Base-by-base conservation (phyloP, 495 filamentous ascomycete genomes). In the Hypoxylon intermedium region DNA sequence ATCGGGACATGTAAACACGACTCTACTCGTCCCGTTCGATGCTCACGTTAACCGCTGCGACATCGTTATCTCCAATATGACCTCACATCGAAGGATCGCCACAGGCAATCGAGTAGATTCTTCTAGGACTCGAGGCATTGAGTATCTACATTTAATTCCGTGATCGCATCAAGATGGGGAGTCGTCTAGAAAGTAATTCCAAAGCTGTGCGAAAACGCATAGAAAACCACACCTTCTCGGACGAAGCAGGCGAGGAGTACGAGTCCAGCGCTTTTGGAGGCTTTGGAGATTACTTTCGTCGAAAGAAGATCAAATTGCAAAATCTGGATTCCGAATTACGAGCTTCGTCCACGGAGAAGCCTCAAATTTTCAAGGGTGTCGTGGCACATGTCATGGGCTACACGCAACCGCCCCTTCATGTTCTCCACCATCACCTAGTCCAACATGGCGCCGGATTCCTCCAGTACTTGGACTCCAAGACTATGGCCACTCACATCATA, bases 231-330 rank as follows among this genome's bases (percentile, higher is more conserved):
- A 67, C 71, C 7, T 83, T 85, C 60, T 62, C 72, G 0, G 74
- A 79, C 53, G 93, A 97, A 68, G 83, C 82, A 13, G 94, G 93
- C 51, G 93, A 97, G 56, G 94, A 97, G 75, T 98, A 98, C 75
- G 87, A 86, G 53, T 83, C 80, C 1, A 97, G 92, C 31, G 84
- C 81, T 46, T 98, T 97, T 68, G 92, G 92, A 5, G 93, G 92
- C 2, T 91, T 97, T 67, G 74, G 80, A 13, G 92, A 97, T 60
- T 98, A 98, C 68, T 92, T 95, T 69, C 85, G 91, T 36, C 85
- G 91, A 48, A 98, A 98, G 75, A 96, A 96, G 74, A 84, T 93
- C 67, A 98, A 98, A 65, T 79, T 98, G 4, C 94, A 97, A 71
- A 97, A 97, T 61, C 84, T 92, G 44, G 93, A 98, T 71, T 85